These are phyloP conservation scores for Pythium dissotocum DNA, from an alignment of 352 stramenopile species.

Conservation along the genomic window DNA sequence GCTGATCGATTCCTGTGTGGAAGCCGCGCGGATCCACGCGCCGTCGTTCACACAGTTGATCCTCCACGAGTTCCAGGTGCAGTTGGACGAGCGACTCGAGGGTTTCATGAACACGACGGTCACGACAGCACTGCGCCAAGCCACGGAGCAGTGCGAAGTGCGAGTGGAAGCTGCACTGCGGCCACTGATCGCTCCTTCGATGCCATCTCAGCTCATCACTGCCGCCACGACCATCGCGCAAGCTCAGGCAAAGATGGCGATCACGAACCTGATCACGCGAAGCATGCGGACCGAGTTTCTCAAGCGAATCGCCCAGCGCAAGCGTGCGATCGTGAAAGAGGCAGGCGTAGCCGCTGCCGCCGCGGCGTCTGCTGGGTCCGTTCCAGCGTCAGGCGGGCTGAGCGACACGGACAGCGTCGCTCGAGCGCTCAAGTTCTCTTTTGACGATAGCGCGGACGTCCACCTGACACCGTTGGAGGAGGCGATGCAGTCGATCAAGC, in stretches of 20 bases:
- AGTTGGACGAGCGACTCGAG: conserved; percentile 34
- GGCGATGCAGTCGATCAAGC: conserved; percentile 14
- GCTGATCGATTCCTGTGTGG: conserved; percentile 42
- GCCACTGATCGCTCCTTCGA: conserved; percentile 40
- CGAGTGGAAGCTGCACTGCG: conserved; percentile 36
- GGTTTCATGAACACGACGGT: conserved; percentile 33
- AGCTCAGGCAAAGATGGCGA: conserved; percentile 31
- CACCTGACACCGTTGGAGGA: conserved; percentile 8
- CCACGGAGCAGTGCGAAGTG: conserved; percentile 34
- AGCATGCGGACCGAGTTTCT: conserved; percentile 50
- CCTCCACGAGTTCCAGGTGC: conserved; percentile 20
- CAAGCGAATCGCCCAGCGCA: conserved; percentile 42
- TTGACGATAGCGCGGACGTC: conserved; percentile 8
- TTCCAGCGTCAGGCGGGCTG: background rate
- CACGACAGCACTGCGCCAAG: conserved; percentile 31
- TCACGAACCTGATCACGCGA: conserved; percentile 43
- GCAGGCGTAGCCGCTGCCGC: conserved; percentile 3
- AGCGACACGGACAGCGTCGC: background rate
- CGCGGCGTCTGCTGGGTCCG: background rate
- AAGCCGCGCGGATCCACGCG: conserved; percentile 23
- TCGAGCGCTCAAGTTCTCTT: conserved; percentile 15
- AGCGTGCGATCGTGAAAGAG: conserved; percentile 50
- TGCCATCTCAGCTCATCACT: conserved; percentile 37
- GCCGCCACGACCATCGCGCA: conserved; percentile 38
- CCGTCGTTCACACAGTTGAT: conserved; percentile 41